These are phyloP conservation scores for Fusarium sulawesiense DNA, from an alignment of 2,329 filamentous ascomycete genomes.

Conservation along the genomic window DNA sequence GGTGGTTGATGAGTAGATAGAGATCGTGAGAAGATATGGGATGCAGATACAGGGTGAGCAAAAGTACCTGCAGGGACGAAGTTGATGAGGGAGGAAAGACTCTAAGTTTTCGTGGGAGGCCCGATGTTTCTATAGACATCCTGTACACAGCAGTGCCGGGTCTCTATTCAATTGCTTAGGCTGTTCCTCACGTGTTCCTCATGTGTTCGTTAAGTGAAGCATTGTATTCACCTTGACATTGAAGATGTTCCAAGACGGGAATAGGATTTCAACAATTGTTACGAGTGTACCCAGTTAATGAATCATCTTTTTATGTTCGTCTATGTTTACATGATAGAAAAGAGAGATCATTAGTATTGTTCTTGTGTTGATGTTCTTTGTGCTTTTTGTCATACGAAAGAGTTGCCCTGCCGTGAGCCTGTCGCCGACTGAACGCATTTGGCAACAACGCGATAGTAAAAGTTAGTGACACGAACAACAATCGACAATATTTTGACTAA, in stretches of 20 bases:
- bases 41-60: neutral
- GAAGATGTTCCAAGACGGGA: neutral
- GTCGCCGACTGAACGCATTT: neutral
- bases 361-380: neutral
- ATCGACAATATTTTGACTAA: neutral
- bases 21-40: neutral
- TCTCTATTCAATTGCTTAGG: neutral
- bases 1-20: neutral
- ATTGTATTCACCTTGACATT: neutral
- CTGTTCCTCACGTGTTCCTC: neutral
- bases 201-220: neutral
- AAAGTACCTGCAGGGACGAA: neutral
- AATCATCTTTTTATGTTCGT: neutral
- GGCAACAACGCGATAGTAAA: neutral
- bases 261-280: neutral
- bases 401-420: neutral
- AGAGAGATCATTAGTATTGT: neutral
- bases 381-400: neutral
- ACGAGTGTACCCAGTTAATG: neutral
- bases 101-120: neutral
- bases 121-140: neutral
- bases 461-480: neutral
- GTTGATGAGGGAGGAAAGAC: neutral
- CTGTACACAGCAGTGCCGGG: neutral
- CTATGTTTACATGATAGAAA: fast-evolving